Percentiles rank a stretch among this genome's conserved stretches.
phyloP scores from a whole-genome alignment of 768 basidiomycete genomes.

The Cyclocybe aegerita region DNA sequence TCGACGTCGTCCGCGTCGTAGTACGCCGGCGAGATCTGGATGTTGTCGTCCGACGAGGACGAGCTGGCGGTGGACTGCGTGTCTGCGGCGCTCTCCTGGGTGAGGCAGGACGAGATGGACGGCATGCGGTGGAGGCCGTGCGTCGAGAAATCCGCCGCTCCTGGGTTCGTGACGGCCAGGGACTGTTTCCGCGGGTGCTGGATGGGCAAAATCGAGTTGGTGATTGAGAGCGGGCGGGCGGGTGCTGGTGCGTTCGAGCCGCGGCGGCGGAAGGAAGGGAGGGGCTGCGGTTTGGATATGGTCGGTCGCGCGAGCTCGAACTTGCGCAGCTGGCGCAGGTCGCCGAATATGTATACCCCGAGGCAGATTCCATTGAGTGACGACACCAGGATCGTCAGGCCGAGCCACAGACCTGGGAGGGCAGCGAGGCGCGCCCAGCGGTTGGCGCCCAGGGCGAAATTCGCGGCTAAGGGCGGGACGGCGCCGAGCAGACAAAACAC shows the following conservation, averaged over 20 bases:
- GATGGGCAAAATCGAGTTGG: conserved; percentile 12
- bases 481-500: conserved; percentile 48
- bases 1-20: conserved; percentile 38
- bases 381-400: conserved; percentile 58
- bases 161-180: conserved; percentile 4
- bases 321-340: conserved; percentile 73
- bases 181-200: conserved; percentile 4
- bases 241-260: background rate
- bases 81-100: too few species aligned
- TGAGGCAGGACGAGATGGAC: conserved; percentile 21
- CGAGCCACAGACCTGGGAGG: conserved; percentile 70
- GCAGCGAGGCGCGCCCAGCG: conserved; percentile 62
- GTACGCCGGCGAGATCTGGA: conserved; percentile 42
- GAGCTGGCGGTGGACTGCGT: background rate
- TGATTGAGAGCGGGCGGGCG: conserved; percentile 16
- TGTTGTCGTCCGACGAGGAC: conserved; percentile 20
- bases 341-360: conserved; percentile 79
- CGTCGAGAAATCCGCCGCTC: too few species aligned
- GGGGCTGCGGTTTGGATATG: conserved; percentile 50
- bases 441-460: conserved; percentile 43
- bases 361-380: conserved; percentile 75
- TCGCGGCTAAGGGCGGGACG: conserved; percentile 45
- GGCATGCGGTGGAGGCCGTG: background rate
- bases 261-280: conserved; percentile 23
- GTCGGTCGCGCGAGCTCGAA: conserved; percentile 75